Percentiles rank a stretch among this genome's conserved stretches.
These are phyloP conservation scores for Colletotrichum camelliae DNA, from an alignment of 2,329 filamentous ascomycete genomes.

Conservation along the genomic window DNA sequence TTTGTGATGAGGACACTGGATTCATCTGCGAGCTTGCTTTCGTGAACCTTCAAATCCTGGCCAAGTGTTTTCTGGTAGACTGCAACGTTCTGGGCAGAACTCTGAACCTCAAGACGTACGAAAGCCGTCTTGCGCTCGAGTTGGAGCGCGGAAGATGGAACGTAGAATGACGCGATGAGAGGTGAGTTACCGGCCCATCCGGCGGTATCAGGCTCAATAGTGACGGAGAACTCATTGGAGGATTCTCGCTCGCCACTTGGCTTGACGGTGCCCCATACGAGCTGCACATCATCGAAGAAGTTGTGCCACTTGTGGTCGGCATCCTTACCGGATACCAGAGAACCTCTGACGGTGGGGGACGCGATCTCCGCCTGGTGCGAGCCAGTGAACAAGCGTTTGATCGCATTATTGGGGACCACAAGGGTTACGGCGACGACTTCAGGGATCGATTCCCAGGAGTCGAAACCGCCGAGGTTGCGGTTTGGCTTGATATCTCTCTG, in stretches of 20 bases:
- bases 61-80: conserved; percentile 31
- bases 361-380: conserved; percentile 15
- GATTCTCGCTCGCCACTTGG: conserved; percentile 26
- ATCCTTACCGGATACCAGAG: conserved; percentile 28
- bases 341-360: conserved; percentile 35
- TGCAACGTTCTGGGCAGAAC: conserved; percentile 26
- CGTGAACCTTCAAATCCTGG: conserved; percentile 33
- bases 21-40: conserved; percentile 33
- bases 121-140: conserved; percentile 32
- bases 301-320: conserved; percentile 34
- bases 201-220: conserved; percentile 36
- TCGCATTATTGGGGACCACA: conserved; percentile 33
- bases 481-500: conserved; percentile 23
- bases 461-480: conserved; percentile 31
- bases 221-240: conserved; percentile 35
- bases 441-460: conserved; percentile 42
- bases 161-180: conserved; percentile 46
- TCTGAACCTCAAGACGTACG: conserved; percentile 37
- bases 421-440: conserved; percentile 41
- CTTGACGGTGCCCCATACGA: conserved; percentile 44
- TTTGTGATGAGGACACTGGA: conserved; percentile 40
- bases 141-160: conserved; percentile 39
- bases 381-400: conserved; percentile 32
- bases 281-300: conserved; percentile 44
- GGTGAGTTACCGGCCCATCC: conserved; percentile 43